These are phyloP conservation scores for Penicillium riverlandense DNA, from an alignment of 495 filamentous ascomycete species.

Conservation along the genomic window DNA sequence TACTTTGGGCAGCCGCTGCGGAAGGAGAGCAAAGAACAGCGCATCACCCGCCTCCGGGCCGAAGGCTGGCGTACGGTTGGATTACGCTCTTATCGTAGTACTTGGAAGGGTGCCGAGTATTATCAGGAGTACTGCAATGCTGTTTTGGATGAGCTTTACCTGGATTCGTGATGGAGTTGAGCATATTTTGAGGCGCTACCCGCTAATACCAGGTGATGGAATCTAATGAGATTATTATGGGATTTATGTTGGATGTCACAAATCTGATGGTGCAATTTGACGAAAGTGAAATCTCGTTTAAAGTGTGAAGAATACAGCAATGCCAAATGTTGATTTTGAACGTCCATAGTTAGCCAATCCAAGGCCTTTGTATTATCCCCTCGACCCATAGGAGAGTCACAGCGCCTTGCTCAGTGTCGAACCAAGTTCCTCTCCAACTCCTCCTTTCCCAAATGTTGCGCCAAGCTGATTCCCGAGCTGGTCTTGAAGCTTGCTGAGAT, in stretches of 20 bases:
- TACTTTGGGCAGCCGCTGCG: constrained; percentile 10
- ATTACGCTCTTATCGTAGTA: constrained; percentile 16
- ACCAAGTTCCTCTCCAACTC: constrained; percentile 13
- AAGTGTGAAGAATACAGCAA: no score
- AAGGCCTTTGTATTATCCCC: not conserved
- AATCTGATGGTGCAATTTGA: no score
- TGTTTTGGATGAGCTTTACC: constrained; percentile 27
- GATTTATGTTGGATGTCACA: no score
- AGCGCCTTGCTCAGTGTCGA: constrained; percentile 17
- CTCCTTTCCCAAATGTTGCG: constrained; percentile 15
- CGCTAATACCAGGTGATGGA: no score
- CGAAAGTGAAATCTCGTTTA: no score
- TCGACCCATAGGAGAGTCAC: not conserved
- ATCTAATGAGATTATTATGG: no score
- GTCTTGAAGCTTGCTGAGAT: constrained; percentile 28
- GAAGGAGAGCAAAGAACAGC: constrained; percentile 26
- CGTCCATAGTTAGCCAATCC: no score
- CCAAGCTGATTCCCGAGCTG: constrained; percentile 21
- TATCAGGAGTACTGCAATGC: constrained; percentile 25
- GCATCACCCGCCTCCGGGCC: constrained; percentile 25
- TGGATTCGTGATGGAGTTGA: constrained; percentile 4
- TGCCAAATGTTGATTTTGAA: no score
- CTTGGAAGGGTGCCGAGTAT: constrained; percentile 32
- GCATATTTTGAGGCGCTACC: no score
- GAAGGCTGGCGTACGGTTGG: constrained; percentile 31